Base-by-base conservation (phyloP, 345 rosid species). In the Passiflora organensis region DNA sequence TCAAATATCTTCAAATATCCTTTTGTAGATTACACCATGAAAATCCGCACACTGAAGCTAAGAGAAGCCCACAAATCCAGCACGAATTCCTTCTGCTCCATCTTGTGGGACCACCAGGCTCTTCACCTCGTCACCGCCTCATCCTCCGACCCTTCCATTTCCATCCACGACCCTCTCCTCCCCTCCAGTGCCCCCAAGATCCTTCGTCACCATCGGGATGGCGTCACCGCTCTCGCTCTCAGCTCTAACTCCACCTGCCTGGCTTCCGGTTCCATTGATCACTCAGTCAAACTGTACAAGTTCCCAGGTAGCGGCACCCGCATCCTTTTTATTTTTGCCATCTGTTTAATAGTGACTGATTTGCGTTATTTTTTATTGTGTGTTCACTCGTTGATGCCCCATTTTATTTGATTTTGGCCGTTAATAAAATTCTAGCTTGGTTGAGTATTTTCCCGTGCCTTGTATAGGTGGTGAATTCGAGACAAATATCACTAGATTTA, bases 221-320 rank as follows among this genome's bases (percentile, higher is more conserved):
- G 97, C 18, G 95, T 86, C 67, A 89, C 97, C 13, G 80, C 95
- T 32, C 59, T 89, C 37, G 85, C 94, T 18, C 83, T 93, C 23
- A 89, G 94, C 75, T 83, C 84, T 45, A 87, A 93, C 63, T 86
- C 95, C 56, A 76, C 97, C 48, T 83, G 89, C 78, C 94, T 93
- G 49, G 95, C 99, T 34, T 89, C 99, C 9, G 99, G 91, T 42
- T 89, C 99, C 34, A 73, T 89, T 28, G 99, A 89, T 65, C 95
- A 80, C 71, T 88, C 96, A 38, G 97, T 93, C 51, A 93, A 93
- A 82, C 94, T 93, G 79, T 93, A 84, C 84, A 89, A 77, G 64
- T 93, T 93, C 53, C 97, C 97, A n/a, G 74, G 96, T 88, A 39
- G 43, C 43, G 3, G 2, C 21, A 16, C 25, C 48, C 28, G 2